Evolutionary conservation across 1,284 basidiomycete genomes (phyloP).

Genomic region (Ustilago trichophora): DNA sequence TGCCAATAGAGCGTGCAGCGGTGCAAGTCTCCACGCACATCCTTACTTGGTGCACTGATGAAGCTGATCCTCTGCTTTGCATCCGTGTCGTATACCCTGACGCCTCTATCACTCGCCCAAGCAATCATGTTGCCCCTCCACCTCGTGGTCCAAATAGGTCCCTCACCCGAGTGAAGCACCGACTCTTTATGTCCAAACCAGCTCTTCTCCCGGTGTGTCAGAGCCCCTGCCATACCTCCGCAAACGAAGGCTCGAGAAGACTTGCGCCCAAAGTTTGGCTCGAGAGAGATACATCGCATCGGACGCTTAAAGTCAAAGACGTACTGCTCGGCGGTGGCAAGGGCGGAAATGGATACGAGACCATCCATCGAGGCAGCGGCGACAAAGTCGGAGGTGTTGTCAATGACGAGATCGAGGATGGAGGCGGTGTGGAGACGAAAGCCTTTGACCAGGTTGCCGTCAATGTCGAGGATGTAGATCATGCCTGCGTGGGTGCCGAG

Average conservation of each 20-base stretch:
- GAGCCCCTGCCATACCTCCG: constrained; percentile 88
- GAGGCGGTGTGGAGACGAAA: constrained; percentile 92
- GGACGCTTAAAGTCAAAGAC: constrained; percentile 92
- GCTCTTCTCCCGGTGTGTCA: constrained; percentile 89
- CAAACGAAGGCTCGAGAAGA: constrained; percentile 86
- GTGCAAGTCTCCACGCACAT: constrained; percentile 90
- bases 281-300: constrained; percentile 86
- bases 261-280: constrained; percentile 86
- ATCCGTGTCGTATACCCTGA: constrained; percentile 88
- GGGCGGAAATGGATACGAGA: constrained; percentile 86
- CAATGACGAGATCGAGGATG: constrained; percentile 84
- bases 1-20: constrained; percentile 92
- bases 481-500: constrained; percentile 91
- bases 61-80: constrained; percentile 84
- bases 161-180: constrained; percentile 84
- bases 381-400: constrained; percentile 85
- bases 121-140: constrained; percentile 89
- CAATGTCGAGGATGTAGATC: constrained; percentile 83
- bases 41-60: constrained; percentile 81
- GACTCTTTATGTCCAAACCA: constrained; percentile 96
- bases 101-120: constrained; percentile 96
- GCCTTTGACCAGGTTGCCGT: constrained; percentile 85
- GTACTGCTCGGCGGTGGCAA: constrained; percentile 81
- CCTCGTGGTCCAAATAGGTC: constrained; percentile 89
- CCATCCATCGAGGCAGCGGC: constrained; percentile 94